Conservation (phyloP, 148 eudicot species). For the Amaranthus hypochondriacus region DNA sequence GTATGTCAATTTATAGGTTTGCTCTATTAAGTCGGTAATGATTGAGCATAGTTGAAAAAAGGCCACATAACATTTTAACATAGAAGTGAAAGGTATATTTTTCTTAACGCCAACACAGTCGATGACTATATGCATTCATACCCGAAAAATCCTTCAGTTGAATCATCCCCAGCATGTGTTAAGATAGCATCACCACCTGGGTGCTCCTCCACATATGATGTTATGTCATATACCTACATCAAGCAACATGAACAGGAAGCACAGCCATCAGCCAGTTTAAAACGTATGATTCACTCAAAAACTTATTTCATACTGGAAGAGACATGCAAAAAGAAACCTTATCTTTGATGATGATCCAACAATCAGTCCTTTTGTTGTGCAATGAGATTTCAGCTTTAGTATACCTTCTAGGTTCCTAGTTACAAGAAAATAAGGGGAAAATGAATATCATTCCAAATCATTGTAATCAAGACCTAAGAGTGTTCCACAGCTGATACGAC, state of each 20-base stretch:
- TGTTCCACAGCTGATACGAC: not conserved
- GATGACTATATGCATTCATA: slow-evolving; percentile 25
- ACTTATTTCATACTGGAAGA: not conserved
- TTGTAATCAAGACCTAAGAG: not conserved
- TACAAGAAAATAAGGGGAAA: not conserved
- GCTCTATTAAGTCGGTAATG: not conserved
- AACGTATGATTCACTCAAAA: not conserved
- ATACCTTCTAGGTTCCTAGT: slow-evolving; percentile 49
- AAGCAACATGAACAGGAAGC: slow-evolving; percentile 9
- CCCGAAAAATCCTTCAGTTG: slow-evolving; percentile 94
- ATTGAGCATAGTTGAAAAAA: not conserved
- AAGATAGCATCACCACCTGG: slow-evolving; percentile 98
- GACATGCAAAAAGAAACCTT: slow-evolving; percentile 41
- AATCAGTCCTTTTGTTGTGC: slow-evolving; percentile 84
- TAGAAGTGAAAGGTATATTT: not conserved
- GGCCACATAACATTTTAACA: not conserved
- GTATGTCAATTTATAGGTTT: not conserved
- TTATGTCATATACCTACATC: slow-evolving; percentile 83
- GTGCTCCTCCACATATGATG: slow-evolving; percentile 93
- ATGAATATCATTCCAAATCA: slow-evolving; percentile 7
- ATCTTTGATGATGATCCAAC: slow-evolving; percentile 94
- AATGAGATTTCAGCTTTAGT: slow-evolving; percentile 66
- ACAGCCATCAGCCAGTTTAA: not conserved
- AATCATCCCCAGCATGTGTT: slow-evolving; percentile 87
- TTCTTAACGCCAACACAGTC: not conserved